Evolutionary conservation across 345 rosid species (phyloP).

Genomic region (Rhodamnia rubescens): DNA sequence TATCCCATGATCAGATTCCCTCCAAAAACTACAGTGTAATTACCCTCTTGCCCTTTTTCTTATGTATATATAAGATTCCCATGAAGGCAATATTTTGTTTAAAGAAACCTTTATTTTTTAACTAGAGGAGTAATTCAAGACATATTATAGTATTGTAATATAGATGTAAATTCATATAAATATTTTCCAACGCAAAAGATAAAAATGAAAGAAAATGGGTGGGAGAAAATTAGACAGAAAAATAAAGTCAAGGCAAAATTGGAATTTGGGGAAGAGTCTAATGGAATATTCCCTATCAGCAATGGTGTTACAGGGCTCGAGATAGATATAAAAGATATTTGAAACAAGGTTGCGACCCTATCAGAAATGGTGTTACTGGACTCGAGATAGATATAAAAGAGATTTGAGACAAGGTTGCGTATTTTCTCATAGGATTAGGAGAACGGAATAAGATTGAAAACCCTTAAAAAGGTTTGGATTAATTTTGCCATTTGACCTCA

Average conservation of each 20-base stretch:
- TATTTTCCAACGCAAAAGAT: background rate
- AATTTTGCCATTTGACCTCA: background rate
- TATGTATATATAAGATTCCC: background rate
- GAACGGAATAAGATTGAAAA: background rate
- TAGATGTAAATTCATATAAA: background rate
- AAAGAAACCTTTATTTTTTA: background rate
- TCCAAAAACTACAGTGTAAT: background rate
- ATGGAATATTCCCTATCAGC: background rate
- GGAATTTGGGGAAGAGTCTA: background rate
- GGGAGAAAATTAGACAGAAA: background rate
- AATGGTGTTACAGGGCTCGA: background rate
- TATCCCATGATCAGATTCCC: background rate
- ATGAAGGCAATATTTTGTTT: background rate
- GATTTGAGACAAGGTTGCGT: background rate
- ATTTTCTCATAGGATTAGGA: background rate
- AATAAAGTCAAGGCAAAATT: background rate
- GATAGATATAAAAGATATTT: background rate
- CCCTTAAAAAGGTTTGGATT: background rate
- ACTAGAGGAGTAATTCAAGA: background rate
- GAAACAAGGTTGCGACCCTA: background rate
- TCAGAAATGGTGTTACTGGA: background rate
- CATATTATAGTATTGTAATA: background rate
- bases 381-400: background rate
- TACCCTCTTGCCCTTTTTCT: background rate
- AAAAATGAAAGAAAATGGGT: background rate